These are phyloP conservation scores for Heterobasidion parviporum DNA, from an alignment of 1,284 basidiomycete genomes.

Conservation along the genomic window DNA sequence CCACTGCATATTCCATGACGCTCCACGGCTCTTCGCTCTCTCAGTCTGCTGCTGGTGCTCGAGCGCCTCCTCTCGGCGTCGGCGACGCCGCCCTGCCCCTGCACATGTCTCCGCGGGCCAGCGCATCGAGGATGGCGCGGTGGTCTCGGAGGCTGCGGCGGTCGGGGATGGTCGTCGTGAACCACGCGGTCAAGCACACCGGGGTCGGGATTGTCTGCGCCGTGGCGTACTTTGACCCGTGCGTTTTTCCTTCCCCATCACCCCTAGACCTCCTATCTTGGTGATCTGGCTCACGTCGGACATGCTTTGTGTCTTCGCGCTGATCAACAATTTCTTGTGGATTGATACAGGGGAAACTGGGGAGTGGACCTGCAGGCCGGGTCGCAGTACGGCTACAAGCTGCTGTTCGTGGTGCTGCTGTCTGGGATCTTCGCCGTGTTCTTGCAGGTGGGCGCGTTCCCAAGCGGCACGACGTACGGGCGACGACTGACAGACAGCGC, in stretches of 20 bases:
- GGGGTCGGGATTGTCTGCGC: slow-evolving; percentile 44
- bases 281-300: neutral
- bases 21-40: too few species aligned
- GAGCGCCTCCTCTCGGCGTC: too few species aligned
- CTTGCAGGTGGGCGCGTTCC: slow-evolving; percentile 46
- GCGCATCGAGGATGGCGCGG: too few species aligned
- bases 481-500: too few species aligned
- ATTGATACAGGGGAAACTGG: slow-evolving; percentile 62
- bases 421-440: slow-evolving; percentile 80
- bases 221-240: slow-evolving; percentile 52
- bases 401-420: slow-evolving; percentile 75
- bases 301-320: neutral
- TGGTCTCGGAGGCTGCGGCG: too few species aligned
- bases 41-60: too few species aligned
- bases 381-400: slow-evolving; percentile 73
- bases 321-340: neutral
- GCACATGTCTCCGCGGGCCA: too few species aligned
- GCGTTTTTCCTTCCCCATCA: slow-evolving; percentile 12
- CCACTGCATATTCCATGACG: too few species aligned
- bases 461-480: neutral
- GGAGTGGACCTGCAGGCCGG: slow-evolving; percentile 71
- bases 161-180: slow-evolving; percentile 14
- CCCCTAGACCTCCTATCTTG: neutral
- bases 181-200: slow-evolving; percentile 35
- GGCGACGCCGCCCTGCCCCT: too few species aligned